Percentiles rank a stretch among this genome's conserved stretches.
Evolutionary conservation across 208 protist species (phyloP).

Genomic region (Plasmodiophora brassicae): DNA sequence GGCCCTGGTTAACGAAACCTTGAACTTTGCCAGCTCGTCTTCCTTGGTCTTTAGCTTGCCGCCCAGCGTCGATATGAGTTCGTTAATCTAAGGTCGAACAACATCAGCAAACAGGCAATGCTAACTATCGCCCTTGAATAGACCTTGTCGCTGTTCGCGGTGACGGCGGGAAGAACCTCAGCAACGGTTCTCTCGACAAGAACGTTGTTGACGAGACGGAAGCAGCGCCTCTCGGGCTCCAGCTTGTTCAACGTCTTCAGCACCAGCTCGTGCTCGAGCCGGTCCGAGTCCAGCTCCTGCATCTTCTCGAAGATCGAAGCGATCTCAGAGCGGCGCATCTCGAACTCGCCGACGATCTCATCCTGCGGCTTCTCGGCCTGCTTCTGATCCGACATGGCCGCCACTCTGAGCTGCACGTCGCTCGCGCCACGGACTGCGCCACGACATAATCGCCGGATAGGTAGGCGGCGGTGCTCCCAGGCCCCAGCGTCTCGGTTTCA

Average conservation of each 20-base stretch:
- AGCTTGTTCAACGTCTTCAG: neutral
- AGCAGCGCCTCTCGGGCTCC: neutral
- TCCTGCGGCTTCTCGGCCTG: neutral
- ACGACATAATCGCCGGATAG: too few relatives aligned
- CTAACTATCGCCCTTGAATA: neutral
- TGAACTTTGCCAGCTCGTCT: neutral
- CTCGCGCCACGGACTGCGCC: too few relatives aligned
- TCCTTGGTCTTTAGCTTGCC: neutral
- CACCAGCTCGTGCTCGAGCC: conserved; percentile 20
- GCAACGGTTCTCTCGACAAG: neutral
- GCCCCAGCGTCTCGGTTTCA: too few relatives aligned
- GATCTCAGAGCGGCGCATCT: neutral
- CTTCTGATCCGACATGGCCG: too few relatives aligned
- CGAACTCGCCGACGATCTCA: neutral
- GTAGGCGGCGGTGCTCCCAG: too few relatives aligned
- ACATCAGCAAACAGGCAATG: neutral
- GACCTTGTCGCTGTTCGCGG: neutral
- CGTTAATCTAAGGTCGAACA: neutral
- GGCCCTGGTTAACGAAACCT: neutral
- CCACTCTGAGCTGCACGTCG: too few relatives aligned
- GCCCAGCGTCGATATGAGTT: neutral
- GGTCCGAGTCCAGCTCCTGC: conserved; percentile 23
- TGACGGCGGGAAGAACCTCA: conserved; percentile 1
- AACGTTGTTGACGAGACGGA: neutral
- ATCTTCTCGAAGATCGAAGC: conserved; percentile 20